These are phyloP conservation scores for Gamarada debralockiae DNA, from an alignment of 495 filamentous ascomycete genomes.

Conservation along the genomic window DNA sequence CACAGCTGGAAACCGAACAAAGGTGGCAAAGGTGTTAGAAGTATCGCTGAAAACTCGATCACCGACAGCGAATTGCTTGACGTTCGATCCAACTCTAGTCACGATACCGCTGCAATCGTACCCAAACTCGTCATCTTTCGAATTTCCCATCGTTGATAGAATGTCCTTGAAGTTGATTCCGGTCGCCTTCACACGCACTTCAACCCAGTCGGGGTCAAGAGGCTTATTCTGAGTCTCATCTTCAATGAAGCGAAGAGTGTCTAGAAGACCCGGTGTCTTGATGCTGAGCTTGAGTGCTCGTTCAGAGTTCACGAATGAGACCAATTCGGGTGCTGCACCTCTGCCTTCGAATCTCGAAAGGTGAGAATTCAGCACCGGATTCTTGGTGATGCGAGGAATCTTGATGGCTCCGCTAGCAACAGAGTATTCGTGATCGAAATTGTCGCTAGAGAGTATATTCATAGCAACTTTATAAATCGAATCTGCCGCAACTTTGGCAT, in stretches of 20 bases:
- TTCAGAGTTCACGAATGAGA: too few species aligned
- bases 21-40: neutral
- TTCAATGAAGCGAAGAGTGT: constrained; percentile 29
- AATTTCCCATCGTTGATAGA: constrained; percentile 24
- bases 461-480: too few species aligned
- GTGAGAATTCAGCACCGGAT: too few species aligned
- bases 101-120: constrained; percentile 21
- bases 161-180: constrained; percentile 35
- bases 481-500: too few species aligned
- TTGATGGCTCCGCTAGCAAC: too few species aligned
- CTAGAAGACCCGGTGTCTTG: constrained; percentile 19
- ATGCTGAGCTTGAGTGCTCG: constrained; percentile 19
- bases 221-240: neutral
- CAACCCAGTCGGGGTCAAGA: constrained; percentile 30
- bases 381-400: too few species aligned
- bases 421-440: too few species aligned
- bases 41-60: too few species aligned
- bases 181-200: constrained; percentile 11
- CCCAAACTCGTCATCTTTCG: constrained; percentile 23
- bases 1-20: constrained; percentile 9
- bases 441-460: too few species aligned
- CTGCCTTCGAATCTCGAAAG: too few species aligned
- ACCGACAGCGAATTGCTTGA: too few species aligned
- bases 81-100: constrained; percentile 15
- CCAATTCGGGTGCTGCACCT: too few species aligned